A percentile compares a stretch with the other conserved stretches of the same genome.
phyloP scores from a whole-genome alignment of 2,329 filamentous ascomycete genomes.

The Stachybotrys chlorohalonatus region DNA sequence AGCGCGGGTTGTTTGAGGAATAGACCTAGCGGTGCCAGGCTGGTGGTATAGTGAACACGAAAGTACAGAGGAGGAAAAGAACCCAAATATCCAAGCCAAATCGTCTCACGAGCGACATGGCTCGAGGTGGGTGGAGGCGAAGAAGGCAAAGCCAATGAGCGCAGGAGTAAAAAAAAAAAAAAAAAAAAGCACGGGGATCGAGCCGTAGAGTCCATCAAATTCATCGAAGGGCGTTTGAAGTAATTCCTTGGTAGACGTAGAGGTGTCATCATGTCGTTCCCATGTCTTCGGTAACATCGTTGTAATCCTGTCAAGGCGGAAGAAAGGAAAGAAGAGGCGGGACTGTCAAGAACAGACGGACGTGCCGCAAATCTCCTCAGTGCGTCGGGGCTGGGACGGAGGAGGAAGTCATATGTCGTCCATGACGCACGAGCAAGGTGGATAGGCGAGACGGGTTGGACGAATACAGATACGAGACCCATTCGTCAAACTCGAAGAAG shows the following conservation, averaged over 20 bases:
- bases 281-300: conserved; percentile 21
- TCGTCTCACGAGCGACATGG: no score
- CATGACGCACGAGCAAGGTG: conserved; percentile 36
- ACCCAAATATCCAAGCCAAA: no score
- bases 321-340: conserved; percentile 3
- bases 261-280: conserved; percentile 13
- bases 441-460: conserved; percentile 38
- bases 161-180: neutral
- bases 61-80: no score
- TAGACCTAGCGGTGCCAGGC: no score
- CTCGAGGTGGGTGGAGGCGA: no score
- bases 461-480: conserved; percentile 41
- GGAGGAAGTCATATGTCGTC: conserved; percentile 28
- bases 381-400: conserved; percentile 19
- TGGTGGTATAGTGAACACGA: no score
- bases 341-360: neutral
- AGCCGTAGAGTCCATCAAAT: neutral
- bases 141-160: neutral
- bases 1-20: no score
- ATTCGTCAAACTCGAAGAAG: conserved; percentile 33
- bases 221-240: neutral
- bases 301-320: conserved; percentile 8
- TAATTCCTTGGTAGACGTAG: conserved; percentile 5
- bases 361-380: conserved; percentile 6
- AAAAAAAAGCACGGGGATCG: neutral